Evolutionary conservation across 2,329 filamentous ascomycete species (phyloP).

Genomic region (Neophaeococcomyces aloes): DNA sequence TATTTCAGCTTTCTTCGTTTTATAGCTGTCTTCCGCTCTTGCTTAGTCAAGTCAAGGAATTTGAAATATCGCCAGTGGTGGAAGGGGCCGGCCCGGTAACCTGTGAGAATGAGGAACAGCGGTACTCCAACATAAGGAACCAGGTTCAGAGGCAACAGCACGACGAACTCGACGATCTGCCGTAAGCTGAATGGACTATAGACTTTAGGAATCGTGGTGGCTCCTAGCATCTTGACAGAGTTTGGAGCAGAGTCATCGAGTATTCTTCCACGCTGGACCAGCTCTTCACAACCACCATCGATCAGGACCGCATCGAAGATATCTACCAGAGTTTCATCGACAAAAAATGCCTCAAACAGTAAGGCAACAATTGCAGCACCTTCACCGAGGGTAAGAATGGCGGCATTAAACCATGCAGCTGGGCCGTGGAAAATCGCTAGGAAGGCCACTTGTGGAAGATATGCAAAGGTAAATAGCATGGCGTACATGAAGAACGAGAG

Average conservation of each 20-base stretch:
- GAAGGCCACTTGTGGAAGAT: slow-evolving; percentile 80
- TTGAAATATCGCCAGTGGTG: slow-evolving; percentile 88
- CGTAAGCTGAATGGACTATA: slow-evolving; percentile 83
- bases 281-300: slow-evolving; percentile 57
- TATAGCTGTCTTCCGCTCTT: slow-evolving; percentile 62
- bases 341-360: slow-evolving; percentile 70
- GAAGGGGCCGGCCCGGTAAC: slow-evolving; percentile 75
- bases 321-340: slow-evolving; percentile 67
- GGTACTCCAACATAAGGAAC: slow-evolving; percentile 74
- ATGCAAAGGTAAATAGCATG: slow-evolving; percentile 80
- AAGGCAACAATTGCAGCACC: slow-evolving; percentile 51
- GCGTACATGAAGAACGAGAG: slow-evolving; percentile 74
- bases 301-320: slow-evolving; percentile 80
- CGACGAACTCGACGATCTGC: slow-evolving; percentile 77
- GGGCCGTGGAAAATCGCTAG: slow-evolving; percentile 78
- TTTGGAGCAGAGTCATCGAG: slow-evolving; percentile 54
- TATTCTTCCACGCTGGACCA: slow-evolving; percentile 57
- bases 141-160: slow-evolving; percentile 74
- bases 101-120: slow-evolving; percentile 78
- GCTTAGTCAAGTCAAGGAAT: slow-evolving; percentile 61
- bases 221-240: slow-evolving; percentile 70
- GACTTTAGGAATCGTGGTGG: slow-evolving; percentile 62
- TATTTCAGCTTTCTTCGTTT: slow-evolving; percentile 65
- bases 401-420: slow-evolving; percentile 80
- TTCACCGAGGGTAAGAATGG: slow-evolving; percentile 67